Conservation (phyloP, 139 green algal genomes). For the Helicosporidium sp. region DNA sequence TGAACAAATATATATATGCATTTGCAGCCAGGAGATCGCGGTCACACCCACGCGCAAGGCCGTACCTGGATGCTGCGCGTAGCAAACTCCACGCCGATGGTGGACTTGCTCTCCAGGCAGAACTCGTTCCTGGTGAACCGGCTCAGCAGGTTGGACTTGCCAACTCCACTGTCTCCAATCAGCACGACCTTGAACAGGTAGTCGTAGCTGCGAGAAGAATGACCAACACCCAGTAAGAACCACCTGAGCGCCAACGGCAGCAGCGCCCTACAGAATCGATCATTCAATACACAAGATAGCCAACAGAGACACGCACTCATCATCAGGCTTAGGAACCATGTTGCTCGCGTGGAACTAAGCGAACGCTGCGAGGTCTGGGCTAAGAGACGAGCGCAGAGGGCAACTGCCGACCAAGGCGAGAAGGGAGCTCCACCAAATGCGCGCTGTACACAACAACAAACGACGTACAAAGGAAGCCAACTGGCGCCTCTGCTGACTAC, state of each 20-base stretch:
- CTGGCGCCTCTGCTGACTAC: no score
- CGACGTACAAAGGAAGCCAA: no score
- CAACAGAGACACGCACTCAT: no score
- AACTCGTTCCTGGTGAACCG: conserved; percentile 99
- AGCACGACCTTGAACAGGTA: conserved; percentile 99
- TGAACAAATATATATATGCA: not conserved
- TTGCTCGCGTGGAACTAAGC: conserved; percentile 2
- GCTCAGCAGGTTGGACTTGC: conserved; percentile 94
- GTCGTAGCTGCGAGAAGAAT: conserved; percentile 69
- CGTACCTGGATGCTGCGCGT: conserved; percentile 89
- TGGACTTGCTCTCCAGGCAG: conserved; percentile 93
- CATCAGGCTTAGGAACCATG: conserved; percentile 57
- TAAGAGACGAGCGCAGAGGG: no score
- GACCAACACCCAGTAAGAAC: no score
- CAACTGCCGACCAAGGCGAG: no score
- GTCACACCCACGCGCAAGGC: not conserved
- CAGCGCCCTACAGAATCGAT: not conserved
- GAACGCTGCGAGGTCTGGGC: no score
- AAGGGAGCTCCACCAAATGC: no score
- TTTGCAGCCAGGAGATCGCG: not conserved
- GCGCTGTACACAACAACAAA: no score
- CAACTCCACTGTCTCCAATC: conserved; percentile 94
- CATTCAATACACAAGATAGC: no score
- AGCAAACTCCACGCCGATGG: conserved; percentile 98
- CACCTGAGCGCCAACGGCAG: no score